Evolutionary conservation across 2,329 filamentous ascomycete genomes (phyloP), one percentile per base, ranked within the genome.

Genomic region (Didymosphaeria variabile): DNA sequence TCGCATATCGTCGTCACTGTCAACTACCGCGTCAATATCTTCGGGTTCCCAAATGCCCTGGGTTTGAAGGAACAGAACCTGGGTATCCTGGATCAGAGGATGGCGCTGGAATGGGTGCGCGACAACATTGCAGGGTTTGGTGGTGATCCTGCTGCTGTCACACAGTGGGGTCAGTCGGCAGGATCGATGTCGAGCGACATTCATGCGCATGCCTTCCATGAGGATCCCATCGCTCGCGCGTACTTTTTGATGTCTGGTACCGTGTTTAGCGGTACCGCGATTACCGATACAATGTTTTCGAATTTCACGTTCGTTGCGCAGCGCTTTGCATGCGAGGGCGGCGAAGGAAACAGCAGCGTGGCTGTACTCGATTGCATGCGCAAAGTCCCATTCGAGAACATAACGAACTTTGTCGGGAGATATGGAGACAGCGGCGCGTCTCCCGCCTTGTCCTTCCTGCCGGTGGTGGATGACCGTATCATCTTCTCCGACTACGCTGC

Each of bases 161-260:
- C 66, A 10, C 66, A 77, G n/a, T 77, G 71, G 67, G 76, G 76
- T 2, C 72, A 73, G 29, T 67, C 69, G 2, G 70, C 73, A 9
- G 74, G 75, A 9, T 66, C 71, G 29, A 70, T 77, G 6, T 63
- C 75, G 0, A 79, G 79, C 0, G 82, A 84, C 62, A 80, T 79
- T 63, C 82, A 79, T 73, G 72, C 79, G 0, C 84, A 82, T 57
- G 79, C 83, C 0, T 83, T 79, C 49, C 57, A 55, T 5, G 55
- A 79, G 0, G 79, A 85, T 36, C 81, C 83, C 17, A 85, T 85
- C n/a, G 78, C 77, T 31, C 67, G 74, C 6, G 81, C 74, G 6
- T 70, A 82, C 19, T 81, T 84, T 62, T 72, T 79, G 7, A 72
- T 79, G 52, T 62, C 60, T 13, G 63, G 63, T 1, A 65, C 60